phyloP scores from a whole-genome alignment of 257 asterid species.

The Gentiana dahurica region DNA sequence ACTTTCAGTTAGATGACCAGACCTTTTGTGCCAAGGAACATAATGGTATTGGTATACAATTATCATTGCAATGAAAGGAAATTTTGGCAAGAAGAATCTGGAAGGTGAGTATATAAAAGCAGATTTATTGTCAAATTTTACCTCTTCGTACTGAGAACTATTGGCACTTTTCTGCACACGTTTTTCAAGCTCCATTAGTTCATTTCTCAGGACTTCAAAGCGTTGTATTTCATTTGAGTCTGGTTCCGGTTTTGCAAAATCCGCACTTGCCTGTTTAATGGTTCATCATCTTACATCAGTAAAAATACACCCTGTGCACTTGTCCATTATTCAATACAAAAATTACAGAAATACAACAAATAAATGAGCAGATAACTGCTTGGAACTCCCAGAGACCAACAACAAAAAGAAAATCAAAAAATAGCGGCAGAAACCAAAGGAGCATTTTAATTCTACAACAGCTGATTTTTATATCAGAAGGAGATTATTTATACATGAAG shows the following conservation, averaged over 20 bases:
- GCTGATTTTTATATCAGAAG: no score
- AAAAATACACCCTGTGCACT: not conserved
- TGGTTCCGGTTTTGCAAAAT: conserved; percentile 28
- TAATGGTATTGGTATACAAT: no score
- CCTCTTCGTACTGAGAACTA: conserved; percentile 53
- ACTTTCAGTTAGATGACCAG: no score
- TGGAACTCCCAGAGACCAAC: no score
- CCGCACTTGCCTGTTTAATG: conserved; percentile 30
- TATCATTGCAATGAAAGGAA: conserved; percentile 6
- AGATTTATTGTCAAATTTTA: conserved; percentile 15
- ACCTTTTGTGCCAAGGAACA: no score
- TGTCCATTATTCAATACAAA: no score
- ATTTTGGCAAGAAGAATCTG: not conserved
- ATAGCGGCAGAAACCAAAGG: no score
- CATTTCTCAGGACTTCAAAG: conserved; percentile 66
- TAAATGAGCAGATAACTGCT: no score
- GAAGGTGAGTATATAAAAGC: not conserved
- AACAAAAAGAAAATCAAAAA: no score
- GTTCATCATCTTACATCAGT: conserved; percentile 35
- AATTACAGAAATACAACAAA: no score
- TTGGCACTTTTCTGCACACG: conserved; percentile 80
- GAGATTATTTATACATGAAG: no score
- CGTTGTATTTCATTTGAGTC: conserved; percentile 66
- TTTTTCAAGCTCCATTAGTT: conserved; percentile 82
- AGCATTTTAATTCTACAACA: no score